phyloP scores from a whole-genome alignment of 352 stramenopile species.

The Globisporangium splendens region DNA sequence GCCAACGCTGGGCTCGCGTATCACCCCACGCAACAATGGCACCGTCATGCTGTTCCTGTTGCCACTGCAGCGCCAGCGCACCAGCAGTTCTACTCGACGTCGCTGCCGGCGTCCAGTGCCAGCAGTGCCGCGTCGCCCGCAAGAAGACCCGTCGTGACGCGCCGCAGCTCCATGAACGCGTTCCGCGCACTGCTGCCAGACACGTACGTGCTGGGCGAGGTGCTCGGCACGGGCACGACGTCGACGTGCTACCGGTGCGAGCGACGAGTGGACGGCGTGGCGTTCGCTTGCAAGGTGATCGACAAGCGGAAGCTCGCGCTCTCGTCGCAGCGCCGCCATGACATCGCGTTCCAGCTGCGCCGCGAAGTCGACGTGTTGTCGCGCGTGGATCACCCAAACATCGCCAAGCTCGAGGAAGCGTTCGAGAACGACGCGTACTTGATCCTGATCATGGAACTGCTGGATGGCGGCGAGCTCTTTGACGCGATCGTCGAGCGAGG shows the following conservation, averaged over 20 bases:
- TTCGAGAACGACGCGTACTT: slow-evolving; percentile 71
- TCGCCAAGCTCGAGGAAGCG: slow-evolving; percentile 59
- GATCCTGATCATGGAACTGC: slow-evolving; percentile 69
- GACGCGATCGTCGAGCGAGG: slow-evolving; percentile 73
- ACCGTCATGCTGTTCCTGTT: not conserved
- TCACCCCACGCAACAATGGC: slow-evolving; percentile 15
- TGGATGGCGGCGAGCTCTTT: slow-evolving; percentile 81
- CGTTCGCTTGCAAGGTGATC: slow-evolving; percentile 79
- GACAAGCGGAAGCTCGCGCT: slow-evolving; percentile 59
- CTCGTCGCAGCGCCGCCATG: slow-evolving; percentile 40
- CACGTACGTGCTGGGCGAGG: slow-evolving; percentile 54
- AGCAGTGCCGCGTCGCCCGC: not conserved
- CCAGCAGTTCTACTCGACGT: slow-evolving; percentile 5
- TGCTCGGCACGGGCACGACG: slow-evolving; percentile 63
- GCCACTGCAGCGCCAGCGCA: not conserved
- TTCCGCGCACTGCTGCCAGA: slow-evolving; percentile 38
- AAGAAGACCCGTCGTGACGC: slow-evolving; percentile 4
- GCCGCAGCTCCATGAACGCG: slow-evolving; percentile 14
- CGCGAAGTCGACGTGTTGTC: slow-evolving; percentile 65
- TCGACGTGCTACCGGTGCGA: slow-evolving; percentile 67
- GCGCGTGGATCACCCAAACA: slow-evolving; percentile 60
- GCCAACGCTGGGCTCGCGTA: slow-evolving; percentile 16
- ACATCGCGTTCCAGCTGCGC: slow-evolving; percentile 56
- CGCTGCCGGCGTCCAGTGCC: not conserved
- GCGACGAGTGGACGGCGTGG: slow-evolving; percentile 33